phyloP scores from a whole-genome alignment of 1,284 basidiomycete species.

The Xerocomus minutiporus region DNA sequence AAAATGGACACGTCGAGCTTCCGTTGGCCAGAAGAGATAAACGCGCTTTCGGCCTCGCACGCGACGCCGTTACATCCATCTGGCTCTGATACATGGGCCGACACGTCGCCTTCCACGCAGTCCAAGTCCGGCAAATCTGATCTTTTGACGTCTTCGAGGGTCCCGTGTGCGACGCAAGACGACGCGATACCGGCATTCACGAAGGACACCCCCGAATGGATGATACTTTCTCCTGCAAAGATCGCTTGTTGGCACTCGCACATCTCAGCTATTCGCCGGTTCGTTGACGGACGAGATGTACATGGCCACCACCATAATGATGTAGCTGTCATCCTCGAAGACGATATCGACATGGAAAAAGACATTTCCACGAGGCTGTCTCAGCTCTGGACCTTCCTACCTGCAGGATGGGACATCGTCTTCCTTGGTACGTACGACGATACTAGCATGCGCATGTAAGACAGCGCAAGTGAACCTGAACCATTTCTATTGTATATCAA shows the following conservation, averaged over 20 bases:
- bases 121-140: neutral
- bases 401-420: conserved; percentile 69
- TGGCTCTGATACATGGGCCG: conserved; percentile 35
- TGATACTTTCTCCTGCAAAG: conserved; percentile 52
- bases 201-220: conserved; percentile 41
- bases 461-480: neutral
- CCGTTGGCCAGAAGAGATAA: conserved; percentile 45
- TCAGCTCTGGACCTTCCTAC: conserved; percentile 53
- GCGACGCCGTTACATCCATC: conserved; percentile 28
- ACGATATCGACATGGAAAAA: conserved; percentile 75
- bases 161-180: conserved; percentile 51
- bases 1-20: conserved; percentile 27
- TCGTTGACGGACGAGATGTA: conserved; percentile 32
- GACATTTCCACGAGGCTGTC: conserved; percentile 52
- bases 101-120: conserved; percentile 1
- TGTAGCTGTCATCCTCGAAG: conserved; percentile 63
- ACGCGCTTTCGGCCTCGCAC: conserved; percentile 29
- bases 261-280: conserved; percentile 46
- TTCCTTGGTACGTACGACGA: conserved; percentile 54
- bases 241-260: conserved; percentile 78
- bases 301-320: conserved; percentile 13
- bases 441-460: neutral
- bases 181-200: conserved; percentile 38
- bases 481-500: conserved; percentile 23
- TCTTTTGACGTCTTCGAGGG: conserved; percentile 3